Evolutionary conservation across 495 filamentous ascomycete species (phyloP).

Genomic region (Penicillium roqueforti): DNA sequence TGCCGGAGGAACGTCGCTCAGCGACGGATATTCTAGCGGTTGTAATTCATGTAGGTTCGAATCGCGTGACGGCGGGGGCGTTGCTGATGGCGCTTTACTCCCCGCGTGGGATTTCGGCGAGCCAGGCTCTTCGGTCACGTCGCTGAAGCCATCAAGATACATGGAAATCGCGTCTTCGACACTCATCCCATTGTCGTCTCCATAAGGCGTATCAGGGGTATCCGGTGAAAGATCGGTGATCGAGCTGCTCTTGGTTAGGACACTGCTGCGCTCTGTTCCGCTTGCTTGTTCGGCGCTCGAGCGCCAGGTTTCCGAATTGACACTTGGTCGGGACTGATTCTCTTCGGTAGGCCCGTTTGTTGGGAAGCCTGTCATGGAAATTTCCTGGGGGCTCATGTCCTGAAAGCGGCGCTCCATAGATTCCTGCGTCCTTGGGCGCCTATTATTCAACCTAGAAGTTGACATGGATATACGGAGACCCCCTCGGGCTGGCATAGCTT

Average conservation of each 20-base stretch:
- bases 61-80: conserved; percentile 30
- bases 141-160: conserved; percentile 80
- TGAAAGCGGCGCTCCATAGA: conserved; percentile 28
- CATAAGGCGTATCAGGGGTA: conserved; percentile 48
- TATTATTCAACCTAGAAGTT: conserved; percentile 29
- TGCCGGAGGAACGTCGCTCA: conserved; percentile 24
- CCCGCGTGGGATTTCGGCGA: conserved; percentile 32
- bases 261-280: conserved; percentile 75
- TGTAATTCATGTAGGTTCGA: conserved; percentile 25
- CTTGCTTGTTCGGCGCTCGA: conserved; percentile 66
- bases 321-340: conserved; percentile 64
- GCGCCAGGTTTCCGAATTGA: conserved; percentile 65
- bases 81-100: conserved; percentile 31
- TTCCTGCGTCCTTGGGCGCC: conserved; percentile 27
- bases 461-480: conserved; percentile 44
- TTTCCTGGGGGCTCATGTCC: conserved; percentile 20
- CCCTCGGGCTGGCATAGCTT: conserved; percentile 23
- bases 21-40: conserved; percentile 17
- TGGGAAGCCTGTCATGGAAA: conserved; percentile 33
- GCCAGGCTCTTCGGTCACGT: conserved; percentile 45
- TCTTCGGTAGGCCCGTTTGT: conserved; percentile 33
- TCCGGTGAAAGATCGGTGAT: conserved; percentile 62
- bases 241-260: conserved; percentile 75
- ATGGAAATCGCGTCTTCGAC: conserved; percentile 91
- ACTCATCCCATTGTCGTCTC: conserved; percentile 69